Evolutionary conservation across 345 rosid species (phyloP).

Genomic region (Angophora floribunda): DNA sequence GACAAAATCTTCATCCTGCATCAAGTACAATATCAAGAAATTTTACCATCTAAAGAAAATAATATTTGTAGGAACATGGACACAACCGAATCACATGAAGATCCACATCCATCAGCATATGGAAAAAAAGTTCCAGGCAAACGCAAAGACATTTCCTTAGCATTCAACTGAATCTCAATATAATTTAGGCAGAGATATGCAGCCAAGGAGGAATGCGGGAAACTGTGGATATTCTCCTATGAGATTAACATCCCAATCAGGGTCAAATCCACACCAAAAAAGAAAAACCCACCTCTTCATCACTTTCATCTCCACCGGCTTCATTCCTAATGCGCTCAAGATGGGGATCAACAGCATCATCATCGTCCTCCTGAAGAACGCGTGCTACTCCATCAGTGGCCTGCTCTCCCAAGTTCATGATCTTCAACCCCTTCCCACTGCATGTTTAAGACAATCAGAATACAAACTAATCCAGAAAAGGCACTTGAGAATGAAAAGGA

Average conservation of each 20-base stretch:
- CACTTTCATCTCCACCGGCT: constrained; percentile 92
- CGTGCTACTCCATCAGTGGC: constrained; percentile 60
- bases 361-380: constrained; percentile 69
- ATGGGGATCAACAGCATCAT: constrained; percentile 92
- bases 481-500: not conserved
- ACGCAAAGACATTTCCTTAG: not conserved
- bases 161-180: not conserved
- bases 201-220: not conserved
- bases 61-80: not conserved
- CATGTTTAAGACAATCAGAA: not conserved
- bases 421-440: constrained; percentile 85
- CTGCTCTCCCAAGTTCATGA: constrained; percentile 78
- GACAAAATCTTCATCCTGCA: constrained; percentile 95
- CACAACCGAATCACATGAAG: not conserved
- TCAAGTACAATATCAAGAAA: not conserved
- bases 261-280: not conserved
- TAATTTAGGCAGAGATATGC: not conserved
- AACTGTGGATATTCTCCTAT: not conserved
- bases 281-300: constrained; percentile 56
- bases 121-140: not conserved
- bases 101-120: not conserved
- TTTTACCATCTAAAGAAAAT: not conserved
- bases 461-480: not conserved
- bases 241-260: not conserved
- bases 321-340: constrained; percentile 77